phyloP scores from a whole-genome alignment of 257 asterid species.

The Rauvolfia tetraphylla region DNA sequence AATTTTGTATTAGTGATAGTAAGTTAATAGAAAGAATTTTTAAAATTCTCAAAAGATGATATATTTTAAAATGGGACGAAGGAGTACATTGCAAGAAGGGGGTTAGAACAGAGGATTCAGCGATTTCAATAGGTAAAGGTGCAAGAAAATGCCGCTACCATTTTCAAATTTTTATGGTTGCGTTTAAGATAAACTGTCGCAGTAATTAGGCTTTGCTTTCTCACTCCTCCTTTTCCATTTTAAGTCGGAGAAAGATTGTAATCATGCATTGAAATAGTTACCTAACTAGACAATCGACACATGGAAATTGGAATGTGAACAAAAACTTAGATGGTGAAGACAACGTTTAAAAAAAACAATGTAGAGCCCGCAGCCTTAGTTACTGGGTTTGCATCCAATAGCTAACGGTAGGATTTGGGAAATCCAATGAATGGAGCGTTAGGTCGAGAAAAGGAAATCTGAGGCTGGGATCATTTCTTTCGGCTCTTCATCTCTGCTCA shows the following conservation, averaged over 20 bases:
- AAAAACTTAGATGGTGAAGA: constrained; percentile 21
- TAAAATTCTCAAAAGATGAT: no score
- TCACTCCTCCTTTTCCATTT: neutral
- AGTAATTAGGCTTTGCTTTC: neutral
- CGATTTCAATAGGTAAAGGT: no score
- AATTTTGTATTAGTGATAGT: no score
- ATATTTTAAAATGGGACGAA: no score
- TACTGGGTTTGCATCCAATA: constrained; percentile 35
- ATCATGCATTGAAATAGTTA: constrained; percentile 10
- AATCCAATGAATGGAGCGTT: constrained; percentile 31
- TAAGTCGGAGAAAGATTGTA: neutral
- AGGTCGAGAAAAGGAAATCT: constrained; percentile 46
- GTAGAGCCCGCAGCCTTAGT: constrained; percentile 32
- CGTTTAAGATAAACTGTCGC: neutral
- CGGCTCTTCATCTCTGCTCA: constrained; percentile 7
- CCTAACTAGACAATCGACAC: constrained; percentile 24
- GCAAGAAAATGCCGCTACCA: no score
- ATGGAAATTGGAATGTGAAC: constrained; percentile 10
- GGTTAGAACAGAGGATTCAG: no score
- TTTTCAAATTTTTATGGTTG: neutral
- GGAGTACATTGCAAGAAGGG: no score
- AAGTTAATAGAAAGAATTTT: no score
- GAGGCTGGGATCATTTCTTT: constrained; percentile 33
- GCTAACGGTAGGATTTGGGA: constrained; percentile 41
- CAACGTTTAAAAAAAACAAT: neutral